These are phyloP conservation scores for Ceratocystis lukuohia DNA, from an alignment of 2,329 filamentous ascomycete species.

Conservation along the genomic window DNA sequence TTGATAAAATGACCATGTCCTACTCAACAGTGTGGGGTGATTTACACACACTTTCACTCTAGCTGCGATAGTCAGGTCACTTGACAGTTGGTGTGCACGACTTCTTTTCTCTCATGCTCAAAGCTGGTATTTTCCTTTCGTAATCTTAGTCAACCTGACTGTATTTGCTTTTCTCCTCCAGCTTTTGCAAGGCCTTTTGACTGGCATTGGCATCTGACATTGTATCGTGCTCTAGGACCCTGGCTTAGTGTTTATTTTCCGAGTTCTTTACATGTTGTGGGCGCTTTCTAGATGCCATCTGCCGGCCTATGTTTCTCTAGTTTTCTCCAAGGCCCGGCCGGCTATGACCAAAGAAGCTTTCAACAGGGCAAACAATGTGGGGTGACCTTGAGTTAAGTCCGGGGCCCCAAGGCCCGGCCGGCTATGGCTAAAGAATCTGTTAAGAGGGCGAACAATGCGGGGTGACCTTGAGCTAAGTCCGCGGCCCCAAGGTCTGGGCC, in stretches of 20 bases:
- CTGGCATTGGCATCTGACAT: background rate
- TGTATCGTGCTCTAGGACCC: background rate
- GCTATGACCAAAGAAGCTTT: background rate
- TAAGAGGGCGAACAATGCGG: too few species aligned
- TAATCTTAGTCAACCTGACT: background rate
- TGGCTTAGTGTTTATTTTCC: background rate
- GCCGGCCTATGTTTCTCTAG: background rate
- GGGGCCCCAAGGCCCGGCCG: background rate
- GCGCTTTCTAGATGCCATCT: background rate
- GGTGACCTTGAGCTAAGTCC: too few species aligned
- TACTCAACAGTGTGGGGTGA: background rate
- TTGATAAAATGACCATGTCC: background rate
- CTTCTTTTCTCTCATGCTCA: background rate
- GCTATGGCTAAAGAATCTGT: too few species aligned
- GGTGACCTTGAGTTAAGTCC: background rate
- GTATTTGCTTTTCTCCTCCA: background rate
- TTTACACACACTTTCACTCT: background rate
- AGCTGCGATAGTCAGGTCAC: background rate
- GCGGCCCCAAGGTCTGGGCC: background rate
- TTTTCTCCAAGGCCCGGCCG: background rate
- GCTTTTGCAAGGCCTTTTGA: background rate
- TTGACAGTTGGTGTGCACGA: background rate
- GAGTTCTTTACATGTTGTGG: background rate
- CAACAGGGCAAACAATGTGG: background rate
- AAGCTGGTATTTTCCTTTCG: background rate